These are phyloP conservation scores for Prunus mira DNA, from an alignment of 306 rosid species.

Conservation along the genomic window DNA sequence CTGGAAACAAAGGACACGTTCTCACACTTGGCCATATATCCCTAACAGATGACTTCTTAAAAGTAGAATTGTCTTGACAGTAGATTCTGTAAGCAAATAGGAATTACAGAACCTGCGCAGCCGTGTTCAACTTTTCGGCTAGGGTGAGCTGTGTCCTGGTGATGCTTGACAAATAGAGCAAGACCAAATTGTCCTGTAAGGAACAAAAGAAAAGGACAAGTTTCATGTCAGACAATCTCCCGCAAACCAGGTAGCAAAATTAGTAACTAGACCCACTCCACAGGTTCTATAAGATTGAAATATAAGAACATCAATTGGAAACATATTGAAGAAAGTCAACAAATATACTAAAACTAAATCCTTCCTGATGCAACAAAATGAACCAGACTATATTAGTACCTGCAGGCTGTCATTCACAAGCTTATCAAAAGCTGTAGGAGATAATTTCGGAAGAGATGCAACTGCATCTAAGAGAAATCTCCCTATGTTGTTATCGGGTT, in stretches of 20 bases:
- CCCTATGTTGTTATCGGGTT: conserved; percentile 73
- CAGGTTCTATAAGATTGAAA: background rate
- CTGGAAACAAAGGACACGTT: background rate
- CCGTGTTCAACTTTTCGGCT: conserved; percentile 92
- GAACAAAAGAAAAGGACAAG: background rate
- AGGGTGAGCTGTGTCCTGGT: conserved; percentile 81
- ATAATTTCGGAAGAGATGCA: conserved; percentile 71
- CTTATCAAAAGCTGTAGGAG: conserved; percentile 70
- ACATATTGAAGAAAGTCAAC: background rate
- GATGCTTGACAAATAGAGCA: conserved; percentile 81
- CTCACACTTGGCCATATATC: conserved; percentile 12
- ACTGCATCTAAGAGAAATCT: conserved; percentile 62
- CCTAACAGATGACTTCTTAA: background rate
- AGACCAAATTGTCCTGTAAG: conserved; percentile 76
- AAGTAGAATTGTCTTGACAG: background rate
- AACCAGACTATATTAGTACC: conserved; percentile 35
- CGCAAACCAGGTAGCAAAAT: background rate
- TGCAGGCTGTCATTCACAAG: conserved; percentile 76
- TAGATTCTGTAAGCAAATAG: background rate
- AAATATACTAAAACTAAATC: background rate
- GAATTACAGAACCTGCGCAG: conserved; percentile 82
- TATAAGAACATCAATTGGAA: background rate
- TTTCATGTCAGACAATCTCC: background rate
- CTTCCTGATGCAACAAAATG: background rate
- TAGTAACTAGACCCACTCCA: background rate